phyloP scores from a whole-genome alignment of 345 rosid species.

The Populus nigra region DNA sequence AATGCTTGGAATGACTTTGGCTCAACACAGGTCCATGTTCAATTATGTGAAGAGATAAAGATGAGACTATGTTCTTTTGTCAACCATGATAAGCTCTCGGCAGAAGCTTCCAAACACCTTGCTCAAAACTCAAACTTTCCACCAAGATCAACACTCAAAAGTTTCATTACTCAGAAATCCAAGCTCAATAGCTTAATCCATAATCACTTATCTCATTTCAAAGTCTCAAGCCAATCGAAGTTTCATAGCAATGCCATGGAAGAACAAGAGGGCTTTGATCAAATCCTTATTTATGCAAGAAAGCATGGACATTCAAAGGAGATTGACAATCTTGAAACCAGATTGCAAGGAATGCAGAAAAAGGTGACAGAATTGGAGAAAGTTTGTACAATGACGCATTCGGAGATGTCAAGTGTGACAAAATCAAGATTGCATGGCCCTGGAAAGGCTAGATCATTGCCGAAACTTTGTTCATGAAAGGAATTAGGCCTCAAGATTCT shows the following conservation, averaged over 20 bases:
- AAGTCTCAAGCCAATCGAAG: neutral
- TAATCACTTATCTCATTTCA: neutral
- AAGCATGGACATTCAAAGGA: conserved; percentile 9
- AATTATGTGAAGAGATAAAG: conserved; percentile 35
- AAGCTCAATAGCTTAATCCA: conserved; percentile 11
- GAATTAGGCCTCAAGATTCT: neutral
- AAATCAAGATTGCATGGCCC: conserved; percentile 23
- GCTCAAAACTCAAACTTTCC: conserved; percentile 42
- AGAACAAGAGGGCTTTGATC: conserved; percentile 9
- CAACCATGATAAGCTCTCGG: conserved; percentile 46
- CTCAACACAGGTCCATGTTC: conserved; percentile 41
- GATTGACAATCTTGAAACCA: conserved; percentile 20
- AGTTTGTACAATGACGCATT: conserved; percentile 21
- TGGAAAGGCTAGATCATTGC: conserved; percentile 28
- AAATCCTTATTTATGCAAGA: conserved; percentile 19
- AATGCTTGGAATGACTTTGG: neutral
- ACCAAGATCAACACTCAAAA: conserved; percentile 27
- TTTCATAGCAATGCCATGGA: neutral
- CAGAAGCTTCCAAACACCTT: conserved; percentile 28
- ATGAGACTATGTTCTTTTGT: conserved; percentile 33
- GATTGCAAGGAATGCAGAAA: conserved; percentile 26
- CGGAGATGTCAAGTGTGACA: conserved; percentile 20
- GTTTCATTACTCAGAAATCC: conserved; percentile 29
- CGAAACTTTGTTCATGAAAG: conserved; percentile 41
- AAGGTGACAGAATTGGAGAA: conserved; percentile 29